Percentiles rank a stretch among this genome's conserved stretches.
Conservation (phyloP, 139 green algal species). For the Limnomonas spitsbergensis region DNA sequence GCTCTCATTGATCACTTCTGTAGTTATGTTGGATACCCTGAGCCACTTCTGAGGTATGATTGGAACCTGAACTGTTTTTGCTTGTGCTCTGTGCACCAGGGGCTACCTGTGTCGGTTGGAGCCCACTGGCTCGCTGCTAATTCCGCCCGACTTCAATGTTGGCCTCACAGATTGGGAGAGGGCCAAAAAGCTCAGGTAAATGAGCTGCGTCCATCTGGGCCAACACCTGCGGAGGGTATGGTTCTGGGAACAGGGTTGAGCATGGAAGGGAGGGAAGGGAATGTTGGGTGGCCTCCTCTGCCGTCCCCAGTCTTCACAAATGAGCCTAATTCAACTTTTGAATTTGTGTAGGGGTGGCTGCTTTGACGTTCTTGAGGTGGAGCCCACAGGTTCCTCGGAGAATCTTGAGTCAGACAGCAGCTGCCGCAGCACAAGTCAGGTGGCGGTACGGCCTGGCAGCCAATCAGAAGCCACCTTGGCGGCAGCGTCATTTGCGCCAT, state of each 20-base stretch:
- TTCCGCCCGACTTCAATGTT: constrained; percentile 79
- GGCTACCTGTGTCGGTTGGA: constrained; percentile 72
- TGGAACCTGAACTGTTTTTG: too few relatives aligned
- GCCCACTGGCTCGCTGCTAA: constrained; percentile 62
- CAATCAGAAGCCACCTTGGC: neutral
- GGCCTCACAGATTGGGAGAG: constrained; percentile 83
- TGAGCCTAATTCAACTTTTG: too few relatives aligned
- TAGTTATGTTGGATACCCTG: neutral
- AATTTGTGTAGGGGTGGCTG: neutral
- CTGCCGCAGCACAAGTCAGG: too few relatives aligned
- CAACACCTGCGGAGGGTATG: too few relatives aligned
- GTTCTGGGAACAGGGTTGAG: too few relatives aligned
- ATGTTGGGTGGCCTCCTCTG: too few relatives aligned
- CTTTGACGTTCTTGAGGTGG: neutral
- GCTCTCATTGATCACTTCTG: neutral
- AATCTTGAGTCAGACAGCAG: neutral
- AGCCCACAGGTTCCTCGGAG: neutral
- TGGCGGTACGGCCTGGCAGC: too few relatives aligned
- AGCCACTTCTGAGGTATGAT: neutral
- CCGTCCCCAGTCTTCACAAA: too few relatives aligned
- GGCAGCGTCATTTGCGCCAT: neutral
- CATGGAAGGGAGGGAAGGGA: too few relatives aligned
- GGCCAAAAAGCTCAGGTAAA: constrained; percentile 54
- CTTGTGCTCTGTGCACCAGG: too few relatives aligned
- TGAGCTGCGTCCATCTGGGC: too few relatives aligned